Conservation (phyloP, 2,329 filamentous ascomycete species). For the Podosphaera aphanis region DNA sequence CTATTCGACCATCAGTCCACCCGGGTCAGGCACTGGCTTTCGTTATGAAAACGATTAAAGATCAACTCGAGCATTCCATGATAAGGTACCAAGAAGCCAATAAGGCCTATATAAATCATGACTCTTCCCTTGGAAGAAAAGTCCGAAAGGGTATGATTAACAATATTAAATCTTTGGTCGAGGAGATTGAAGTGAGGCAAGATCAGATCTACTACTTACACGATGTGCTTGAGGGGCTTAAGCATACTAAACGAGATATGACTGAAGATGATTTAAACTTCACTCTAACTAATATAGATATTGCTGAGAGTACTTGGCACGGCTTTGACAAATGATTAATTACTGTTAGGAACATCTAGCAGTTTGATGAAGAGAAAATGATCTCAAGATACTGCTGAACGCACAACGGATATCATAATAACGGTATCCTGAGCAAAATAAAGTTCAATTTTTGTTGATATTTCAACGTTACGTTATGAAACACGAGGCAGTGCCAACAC, state of each 20-base stretch:
- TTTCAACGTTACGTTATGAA: no score
- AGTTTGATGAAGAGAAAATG: no score
- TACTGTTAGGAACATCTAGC: background rate
- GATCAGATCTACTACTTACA: conserved; percentile 65
- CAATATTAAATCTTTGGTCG: conserved; percentile 36
- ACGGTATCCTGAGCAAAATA: no score
- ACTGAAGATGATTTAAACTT: conserved; percentile 1
- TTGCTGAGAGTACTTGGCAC: background rate
- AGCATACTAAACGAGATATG: conserved; percentile 3
- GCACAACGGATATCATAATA: no score
- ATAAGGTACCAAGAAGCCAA: conserved; percentile 40
- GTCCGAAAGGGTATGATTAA: conserved; percentile 36
- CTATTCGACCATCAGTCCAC: conserved; percentile 23
- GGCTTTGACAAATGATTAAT: background rate
- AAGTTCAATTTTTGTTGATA: no score
- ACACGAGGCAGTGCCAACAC: no score
- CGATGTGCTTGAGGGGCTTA: conserved; percentile 29
- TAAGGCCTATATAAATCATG: conserved; percentile 37
- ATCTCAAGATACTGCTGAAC: no score
- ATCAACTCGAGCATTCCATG: conserved; percentile 58
- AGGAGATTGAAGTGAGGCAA: conserved; percentile 45
- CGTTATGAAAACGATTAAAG: conserved; percentile 62
- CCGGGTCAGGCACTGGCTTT: conserved; percentile 6
- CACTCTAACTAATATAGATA: background rate
- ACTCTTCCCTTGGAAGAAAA: conserved; percentile 41